Conservation (phyloP, 177 flowering plant species). For the Vitis hybrid region DNA sequence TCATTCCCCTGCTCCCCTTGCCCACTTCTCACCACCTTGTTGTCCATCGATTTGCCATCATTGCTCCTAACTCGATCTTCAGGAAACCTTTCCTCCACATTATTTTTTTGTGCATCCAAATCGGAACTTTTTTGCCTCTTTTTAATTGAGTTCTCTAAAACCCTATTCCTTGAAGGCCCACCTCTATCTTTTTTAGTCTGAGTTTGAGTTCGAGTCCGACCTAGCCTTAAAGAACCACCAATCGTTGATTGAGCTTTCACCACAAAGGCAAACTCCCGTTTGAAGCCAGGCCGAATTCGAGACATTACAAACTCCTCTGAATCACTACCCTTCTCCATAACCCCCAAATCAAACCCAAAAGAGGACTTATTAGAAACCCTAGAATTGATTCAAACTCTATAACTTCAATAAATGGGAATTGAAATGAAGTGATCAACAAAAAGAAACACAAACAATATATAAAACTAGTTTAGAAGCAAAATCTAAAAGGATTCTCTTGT, state of each 20-base stretch:
- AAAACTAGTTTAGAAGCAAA: background rate
- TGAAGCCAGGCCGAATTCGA: conserved; percentile 52
- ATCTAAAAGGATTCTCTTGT: background rate
- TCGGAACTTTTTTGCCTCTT: conserved; percentile 23
- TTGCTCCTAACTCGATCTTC: background rate
- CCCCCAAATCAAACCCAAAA: background rate
- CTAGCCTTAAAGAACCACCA: conserved; percentile 46
- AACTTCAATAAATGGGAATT: background rate
- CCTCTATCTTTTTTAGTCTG: conserved; percentile 8
- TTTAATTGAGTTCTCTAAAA: conserved; percentile 1
- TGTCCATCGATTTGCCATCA: conserved; percentile 14
- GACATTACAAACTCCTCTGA: conserved; percentile 41
- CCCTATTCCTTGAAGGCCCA: background rate
- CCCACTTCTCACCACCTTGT: conserved; percentile 32
- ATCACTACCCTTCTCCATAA: conserved; percentile 50
- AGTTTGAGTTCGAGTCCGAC: conserved; percentile 27
- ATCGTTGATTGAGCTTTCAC: conserved; percentile 51
- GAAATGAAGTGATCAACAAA: background rate
- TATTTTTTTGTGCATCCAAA: background rate
- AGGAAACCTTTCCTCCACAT: background rate
- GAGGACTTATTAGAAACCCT: conserved; percentile 14
- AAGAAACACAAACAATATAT: background rate
- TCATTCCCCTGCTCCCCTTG: conserved; percentile 19
- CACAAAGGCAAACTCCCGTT: conserved; percentile 73
- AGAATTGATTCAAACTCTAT: background rate